phyloP scores from a whole-genome alignment of 2,329 filamentous ascomycete species.

The Emmonsiellopsis sp. region DNA sequence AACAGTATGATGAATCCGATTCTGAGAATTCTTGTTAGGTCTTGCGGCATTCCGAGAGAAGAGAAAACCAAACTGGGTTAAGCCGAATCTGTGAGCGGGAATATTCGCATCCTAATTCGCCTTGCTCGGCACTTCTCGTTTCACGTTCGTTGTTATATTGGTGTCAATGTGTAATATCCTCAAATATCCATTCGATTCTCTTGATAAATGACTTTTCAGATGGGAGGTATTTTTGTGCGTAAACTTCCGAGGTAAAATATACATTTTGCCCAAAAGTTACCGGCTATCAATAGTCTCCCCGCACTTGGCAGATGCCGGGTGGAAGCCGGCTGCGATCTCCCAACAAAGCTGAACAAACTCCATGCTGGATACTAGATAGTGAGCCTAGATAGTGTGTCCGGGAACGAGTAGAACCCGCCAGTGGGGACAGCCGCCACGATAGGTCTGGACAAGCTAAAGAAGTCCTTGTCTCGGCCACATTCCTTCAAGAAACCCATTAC shows the following conservation, averaged over 20 bases:
- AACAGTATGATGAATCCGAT: background rate
- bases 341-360: too few species aligned
- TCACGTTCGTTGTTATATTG: background rate
- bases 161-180: too few species aligned
- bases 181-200: background rate
- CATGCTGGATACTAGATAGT: too few species aligned
- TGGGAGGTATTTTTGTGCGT: too few species aligned
- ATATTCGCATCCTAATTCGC: background rate
- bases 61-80: conserved; percentile 72
- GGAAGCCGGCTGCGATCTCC: background rate
- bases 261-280: conserved; percentile 25
- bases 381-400: too few species aligned
- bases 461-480: too few species aligned
- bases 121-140: background rate
- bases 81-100: conserved; percentile 51
- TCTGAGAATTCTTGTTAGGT: conserved; percentile 20
- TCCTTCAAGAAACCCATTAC: too few species aligned
- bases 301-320: background rate
- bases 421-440: background rate
- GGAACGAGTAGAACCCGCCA: background rate
- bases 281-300: background rate
- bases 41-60: conserved; percentile 89
- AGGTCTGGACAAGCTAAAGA: too few species aligned
- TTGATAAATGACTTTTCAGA: background rate
- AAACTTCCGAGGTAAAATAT: background rate